Base-by-base conservation (phyloP, 345 rosid genomes). In the Crucihimalaya himalaica region DNA sequence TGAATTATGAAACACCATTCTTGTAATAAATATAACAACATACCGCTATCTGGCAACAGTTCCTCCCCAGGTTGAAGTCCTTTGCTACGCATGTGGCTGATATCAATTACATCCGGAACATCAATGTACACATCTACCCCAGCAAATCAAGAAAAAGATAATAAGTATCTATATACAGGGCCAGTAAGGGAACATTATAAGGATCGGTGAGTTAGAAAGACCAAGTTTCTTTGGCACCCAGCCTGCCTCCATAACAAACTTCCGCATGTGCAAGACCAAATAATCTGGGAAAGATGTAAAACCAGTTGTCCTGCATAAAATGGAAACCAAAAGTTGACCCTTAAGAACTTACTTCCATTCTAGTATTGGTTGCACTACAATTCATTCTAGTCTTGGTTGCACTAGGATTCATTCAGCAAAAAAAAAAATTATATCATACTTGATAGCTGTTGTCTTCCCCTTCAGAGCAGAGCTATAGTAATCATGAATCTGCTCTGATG, bases 171-270 rank as follows among this genome's bases (percentile, higher is more conserved):
- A 64, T 55, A 69, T 46, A 48, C 25, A 57, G 20, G 46, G 58
- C 68, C 72, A 75, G 28, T 45, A 62, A 29, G 53, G 12, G 51
- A 73, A 64, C 34, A 50, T 31, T 18, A 50, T 29, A 64, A 70
- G 39, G 45, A 57, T 6, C 31, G 13, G 18, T 46, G 15, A 48
- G 65, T 63, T 34, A 31, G 72, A 67, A 79, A 39, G 83, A 95
- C 99, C 98, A 56, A 95, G 99, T 80, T 92, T 95, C 78, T 92
- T 95, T 18, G 99, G 99, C 76, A 95, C 99, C 99, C 98, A 95
- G 74, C 99, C 99, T 19, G 72, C 96, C 73, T 88, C 98, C 96
- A 95, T 85, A 35, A 95, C 96, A 78, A 95, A 95, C 77, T 89
- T 95, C 58, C 92, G 81, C 97, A 95, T 95, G 87, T 95, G 99